Evolutionary conservation across 1,284 basidiomycete species (phyloP), one percentile per base, ranked within the genome.

Genomic region (Ganoderma multipileum): DNA sequence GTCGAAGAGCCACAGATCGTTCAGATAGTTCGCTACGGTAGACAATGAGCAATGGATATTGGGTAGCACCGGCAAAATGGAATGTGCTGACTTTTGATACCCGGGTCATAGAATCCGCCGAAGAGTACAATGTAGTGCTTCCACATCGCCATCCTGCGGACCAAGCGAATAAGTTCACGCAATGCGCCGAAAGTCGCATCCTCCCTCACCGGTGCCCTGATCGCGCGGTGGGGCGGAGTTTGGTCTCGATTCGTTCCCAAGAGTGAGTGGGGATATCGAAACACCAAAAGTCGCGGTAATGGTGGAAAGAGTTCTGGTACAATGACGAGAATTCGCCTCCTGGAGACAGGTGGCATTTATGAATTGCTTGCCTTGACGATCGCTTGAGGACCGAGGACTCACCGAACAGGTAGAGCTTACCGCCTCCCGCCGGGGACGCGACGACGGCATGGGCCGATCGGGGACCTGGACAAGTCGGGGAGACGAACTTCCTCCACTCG

Each of bases 161-260:
- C 8, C 38, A 26, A 39, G 28, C 36, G 30, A n/a, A 26, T 63
- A 28, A 20, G 44, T 38, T 9, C 33, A 61, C 59, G 38, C 61
- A 41, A 50, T 39, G 41, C 26, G 59, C n/a, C n/a, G 65, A 18
- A 59, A n/a, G 36, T 63, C 36, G 14, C 47, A 61, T 52, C 26
- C 26, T 26, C 47, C 74, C 84, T 66, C 68, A 92, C 89, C 94
- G 84, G 80, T 95, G 95, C 1, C 96, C 96, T 18, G 92, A 95
- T 36, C 96, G 85, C 2, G 95, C 94, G 55, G 87, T 91, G 0
- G 96, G 96, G 20, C 89, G 85, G 20, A 92, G 80, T 77, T 95
- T 97, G 9, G 95, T 87, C 28, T 98, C 96, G 67, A 97, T 94
- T 23, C 94, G 85, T 70, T 98, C 95, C 96, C 96, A 98, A 0